Evolutionary conservation across 768 basidiomycete species (phyloP).

Genomic region (Russula compacta): DNA sequence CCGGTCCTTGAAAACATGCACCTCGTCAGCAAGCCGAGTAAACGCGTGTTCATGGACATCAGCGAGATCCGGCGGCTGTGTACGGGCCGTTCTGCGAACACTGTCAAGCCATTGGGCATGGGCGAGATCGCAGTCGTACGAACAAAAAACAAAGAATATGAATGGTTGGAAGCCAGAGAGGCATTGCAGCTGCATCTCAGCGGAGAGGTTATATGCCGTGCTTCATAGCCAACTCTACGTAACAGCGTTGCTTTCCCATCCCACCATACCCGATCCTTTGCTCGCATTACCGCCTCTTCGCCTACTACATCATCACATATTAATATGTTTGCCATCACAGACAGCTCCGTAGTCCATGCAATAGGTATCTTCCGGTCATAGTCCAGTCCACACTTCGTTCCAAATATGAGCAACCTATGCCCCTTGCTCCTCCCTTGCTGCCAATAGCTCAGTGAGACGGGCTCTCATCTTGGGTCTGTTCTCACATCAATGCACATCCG

Average conservation of each 20-base stretch:
- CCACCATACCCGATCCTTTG: neutral
- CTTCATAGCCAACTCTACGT: slow-evolving; percentile 26
- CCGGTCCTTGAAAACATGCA: slow-evolving; percentile 76
- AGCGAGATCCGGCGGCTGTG: slow-evolving; percentile 71
- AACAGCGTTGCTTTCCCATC: neutral
- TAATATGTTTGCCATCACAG: neutral
- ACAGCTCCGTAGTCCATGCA: neutral
- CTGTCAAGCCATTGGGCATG: slow-evolving; percentile 75
- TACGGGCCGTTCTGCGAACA: slow-evolving; percentile 72
- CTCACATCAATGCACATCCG: slow-evolving; percentile 4
- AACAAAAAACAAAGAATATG: slow-evolving; percentile 59
- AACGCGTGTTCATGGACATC: slow-evolving; percentile 64
- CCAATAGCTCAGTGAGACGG: slow-evolving; percentile 57
- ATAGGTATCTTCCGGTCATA: neutral
- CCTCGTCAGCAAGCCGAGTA: slow-evolving; percentile 77
- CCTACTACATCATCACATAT: neutral
- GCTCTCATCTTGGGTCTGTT: slow-evolving; percentile 73
- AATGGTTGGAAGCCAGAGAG: slow-evolving; percentile 91
- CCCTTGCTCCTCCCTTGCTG: slow-evolving; percentile 22
- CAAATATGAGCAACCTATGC: neutral
- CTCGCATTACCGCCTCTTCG: neutral
- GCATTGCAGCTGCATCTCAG: slow-evolving; percentile 67
- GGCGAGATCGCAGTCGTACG: slow-evolving; percentile 87
- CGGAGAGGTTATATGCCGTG: slow-evolving; percentile 86
- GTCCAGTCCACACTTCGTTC: neutral